Evolutionary conservation across 768 basidiomycete species (phyloP), one percentile per base, ranked within the genome.

Genomic region (Boletus reticulatus): DNA sequence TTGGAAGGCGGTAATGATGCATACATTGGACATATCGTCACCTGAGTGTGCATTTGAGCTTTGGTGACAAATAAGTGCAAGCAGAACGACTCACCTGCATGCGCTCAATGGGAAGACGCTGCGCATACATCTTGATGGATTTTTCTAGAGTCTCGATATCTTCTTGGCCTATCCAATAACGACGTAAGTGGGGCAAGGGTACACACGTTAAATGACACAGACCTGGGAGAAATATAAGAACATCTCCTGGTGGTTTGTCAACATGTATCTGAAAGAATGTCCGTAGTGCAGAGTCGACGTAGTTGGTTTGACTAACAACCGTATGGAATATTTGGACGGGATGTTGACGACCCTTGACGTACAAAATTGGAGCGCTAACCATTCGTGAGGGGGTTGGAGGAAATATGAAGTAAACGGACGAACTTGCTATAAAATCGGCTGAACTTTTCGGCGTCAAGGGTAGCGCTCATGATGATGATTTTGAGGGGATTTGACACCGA

Each of bases 391-490:
- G 42, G 19, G 29, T 20, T 22, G 0, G 8, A 54, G 12, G 4
- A 47, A 24, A 20, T 13, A 10, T 9, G 7, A 32, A 44, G 17
- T 5, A 14, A 12, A 22, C 46, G 17, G 10, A 78, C 89, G 38
- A 60, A 96, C 95, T 84, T 79, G 67, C 85, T 68, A 66, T 89
- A 97, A 72, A 96, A 99, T 31, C 76, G 78, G 73, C 89, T 90
- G 70, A 99, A 98, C 61, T 92, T 93, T 61, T 95, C 88, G 0
- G 95, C 95, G 66, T 99, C 95, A 36, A 99, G 79, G 8, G 97
- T 98, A 4, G 97, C 97, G 70, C 92, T 94, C 97, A 99, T 99
- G 61, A 99, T 82, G 20, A 99, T 82, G 38, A 99, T 81, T 70
- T 95, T 98, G 56, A 99, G 80, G 16, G 89, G 87, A 56, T 84